Percentiles rank a stretch among this genome's conserved stretches.
phyloP scores from a whole-genome alignment of 2,329 filamentous ascomycete species.

The Cordyceps militaris region DNA sequence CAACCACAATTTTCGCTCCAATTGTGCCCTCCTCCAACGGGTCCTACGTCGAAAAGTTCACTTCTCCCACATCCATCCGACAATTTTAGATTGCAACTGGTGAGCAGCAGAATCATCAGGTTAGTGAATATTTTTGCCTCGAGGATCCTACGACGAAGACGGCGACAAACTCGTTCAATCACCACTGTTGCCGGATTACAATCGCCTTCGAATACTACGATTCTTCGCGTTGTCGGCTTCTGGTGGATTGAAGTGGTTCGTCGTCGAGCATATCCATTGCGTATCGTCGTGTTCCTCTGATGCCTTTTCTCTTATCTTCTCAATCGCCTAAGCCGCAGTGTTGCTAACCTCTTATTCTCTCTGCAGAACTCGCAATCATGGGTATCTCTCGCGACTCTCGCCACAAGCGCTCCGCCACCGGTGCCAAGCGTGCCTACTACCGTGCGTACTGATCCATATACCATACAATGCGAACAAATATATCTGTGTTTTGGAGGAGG shows the following conservation, averaged over 20 bases:
- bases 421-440: constrained; percentile 95
- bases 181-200: constrained; percentile 10
- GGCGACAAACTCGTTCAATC: constrained; percentile 18
- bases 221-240: background rate
- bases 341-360: constrained; percentile 21
- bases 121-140: constrained; percentile 26
- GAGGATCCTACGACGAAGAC: constrained; percentile 13
- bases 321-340: background rate
- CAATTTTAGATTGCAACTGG: constrained; percentile 41
- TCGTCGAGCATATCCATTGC: background rate
- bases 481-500: background rate
- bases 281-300: background rate
- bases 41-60: constrained; percentile 29
- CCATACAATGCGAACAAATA: constrained; percentile 15
- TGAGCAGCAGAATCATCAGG: constrained; percentile 42
- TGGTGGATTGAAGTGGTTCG: background rate
- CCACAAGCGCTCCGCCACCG: constrained; percentile 99
- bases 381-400: constrained; percentile 99
- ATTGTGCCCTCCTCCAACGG: constrained; percentile 26
- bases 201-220: background rate
- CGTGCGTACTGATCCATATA: constrained; percentile 48
- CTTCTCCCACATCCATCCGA: constrained; percentile 29
- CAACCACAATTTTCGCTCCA: constrained; percentile 33
- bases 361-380: constrained; percentile 73
- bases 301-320: background rate